Evolutionary conservation across 2,329 filamentous ascomycete species (phyloP), one percentile per base, ranked within the genome.

Genomic region (Diplodia intermedia): DNA sequence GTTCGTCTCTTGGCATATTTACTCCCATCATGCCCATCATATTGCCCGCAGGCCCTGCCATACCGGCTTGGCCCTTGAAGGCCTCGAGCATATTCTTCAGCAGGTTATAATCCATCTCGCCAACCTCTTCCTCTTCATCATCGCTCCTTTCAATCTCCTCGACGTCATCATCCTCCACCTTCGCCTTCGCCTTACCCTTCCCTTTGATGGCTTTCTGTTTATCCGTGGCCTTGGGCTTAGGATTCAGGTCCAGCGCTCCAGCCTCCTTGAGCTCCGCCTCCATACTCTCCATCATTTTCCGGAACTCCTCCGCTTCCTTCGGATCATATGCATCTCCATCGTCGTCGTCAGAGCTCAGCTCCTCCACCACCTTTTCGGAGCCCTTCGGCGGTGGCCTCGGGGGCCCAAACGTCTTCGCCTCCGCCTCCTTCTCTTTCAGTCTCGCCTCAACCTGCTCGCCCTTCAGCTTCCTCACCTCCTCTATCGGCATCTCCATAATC

Each of bases 81-180:
- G 92, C 94, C 78, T 97, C 93, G 1, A 99, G 83, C 66, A 99
- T 83, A 74, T 98, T 98, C 78, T 91, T 93, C 20, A 92, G 93
- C 29, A 99, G 83, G 70, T 95, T 94, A 72, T 93, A 91, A 76
- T 98, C 92, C 33, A 95, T 88, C 70, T 95, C 86, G 65, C 90
- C 88, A 31, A 78, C 78, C 2, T 79, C 80, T 11, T 82, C 81
- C 26, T 84, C 50, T 2, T 85, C 83, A 49, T 87, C 81, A 29
- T 84, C 57, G 33, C 52, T 56, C 9, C 40, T 29, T 15, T 53
- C 43, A 20, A 61, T 82, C 33, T 84, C 79, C 8, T 82, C 78
- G 12, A 47, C 73, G 12, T 74, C 72, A 4, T 71, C 69, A 20
- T 73, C 71, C 2, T 71, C 69, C 3, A 4, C 38, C 50, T 72